These are phyloP conservation scores for Prinsepia uniflora DNA, from an alignment of 306 rosid species.

Conservation along the genomic window DNA sequence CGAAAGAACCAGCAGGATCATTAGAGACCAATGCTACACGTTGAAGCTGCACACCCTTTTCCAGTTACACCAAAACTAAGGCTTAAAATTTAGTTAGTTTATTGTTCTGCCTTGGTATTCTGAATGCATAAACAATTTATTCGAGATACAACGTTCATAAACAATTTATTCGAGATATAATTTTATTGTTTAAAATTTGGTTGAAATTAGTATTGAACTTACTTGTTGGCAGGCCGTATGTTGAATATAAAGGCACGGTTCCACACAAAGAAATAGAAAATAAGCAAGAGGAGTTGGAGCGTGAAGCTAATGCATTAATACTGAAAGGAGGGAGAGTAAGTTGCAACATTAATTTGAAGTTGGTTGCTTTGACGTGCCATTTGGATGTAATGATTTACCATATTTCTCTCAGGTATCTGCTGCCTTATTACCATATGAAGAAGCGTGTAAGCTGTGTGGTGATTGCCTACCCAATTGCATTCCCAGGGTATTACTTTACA, in stretches of 20 bases:
- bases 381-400: slow-evolving; percentile 22
- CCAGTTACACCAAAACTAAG: background rate
- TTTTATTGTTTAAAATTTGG: background rate
- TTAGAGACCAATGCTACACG: background rate
- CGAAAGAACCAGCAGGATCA: background rate
- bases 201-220: slow-evolving; percentile 15
- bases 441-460: slow-evolving; percentile 61
- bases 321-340: slow-evolving; percentile 61
- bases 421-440: slow-evolving; percentile 50
- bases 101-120: background rate
- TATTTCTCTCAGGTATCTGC: slow-evolving; percentile 41
- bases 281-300: slow-evolving; percentile 61
- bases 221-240: slow-evolving; percentile 58
- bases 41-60: background rate
- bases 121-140: background rate
- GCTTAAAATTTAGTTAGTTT: background rate
- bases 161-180: background rate
- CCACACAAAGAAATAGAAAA: slow-evolving; percentile 48
- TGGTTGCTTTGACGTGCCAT: slow-evolving; percentile 12
- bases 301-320: slow-evolving; percentile 52
- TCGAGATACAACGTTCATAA: background rate
- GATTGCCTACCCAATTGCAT: slow-evolving; percentile 72
- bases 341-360: slow-evolving; percentile 24
- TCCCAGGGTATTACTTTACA: slow-evolving; percentile 46
- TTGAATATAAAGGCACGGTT: slow-evolving; percentile 67